Evolutionary conservation across 768 basidiomycete species (phyloP).

Genomic region (Podaxis sp.): DNA sequence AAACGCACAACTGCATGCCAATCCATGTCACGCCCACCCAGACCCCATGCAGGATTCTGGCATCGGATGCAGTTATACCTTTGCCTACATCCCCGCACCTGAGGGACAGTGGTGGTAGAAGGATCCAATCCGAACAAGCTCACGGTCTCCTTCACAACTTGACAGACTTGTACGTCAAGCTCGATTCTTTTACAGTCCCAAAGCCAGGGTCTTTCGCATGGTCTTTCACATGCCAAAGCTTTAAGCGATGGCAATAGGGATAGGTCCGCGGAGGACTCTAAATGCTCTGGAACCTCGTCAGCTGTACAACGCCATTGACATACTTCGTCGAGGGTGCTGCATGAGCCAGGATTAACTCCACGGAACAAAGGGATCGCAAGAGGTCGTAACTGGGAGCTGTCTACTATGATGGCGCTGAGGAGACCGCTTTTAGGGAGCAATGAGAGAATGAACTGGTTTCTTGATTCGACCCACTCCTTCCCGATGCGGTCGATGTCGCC

Average conservation of each 20-base stretch:
- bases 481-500: background rate
- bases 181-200: background rate
- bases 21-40: background rate
- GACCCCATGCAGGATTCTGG: background rate
- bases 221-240: background rate
- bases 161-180: background rate
- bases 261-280: background rate
- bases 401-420: background rate
- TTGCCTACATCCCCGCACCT: background rate
- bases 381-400: background rate
- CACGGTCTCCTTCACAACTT: background rate
- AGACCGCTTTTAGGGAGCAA: background rate
- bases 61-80: background rate
- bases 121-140: background rate
- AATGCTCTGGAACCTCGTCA: background rate
- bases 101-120: background rate
- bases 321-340: background rate
- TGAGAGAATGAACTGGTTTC: background rate
- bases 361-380: background rate
- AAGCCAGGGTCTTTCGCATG: background rate
- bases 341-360: background rate
- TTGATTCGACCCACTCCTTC: background rate
- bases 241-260: background rate
- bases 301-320: background rate
- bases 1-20: background rate